Percentiles rank a stretch among this genome's conserved stretches.
Conservation (phyloP, 371 early-diverging fungal genomes). For the Rhizopus delemar region DNA sequence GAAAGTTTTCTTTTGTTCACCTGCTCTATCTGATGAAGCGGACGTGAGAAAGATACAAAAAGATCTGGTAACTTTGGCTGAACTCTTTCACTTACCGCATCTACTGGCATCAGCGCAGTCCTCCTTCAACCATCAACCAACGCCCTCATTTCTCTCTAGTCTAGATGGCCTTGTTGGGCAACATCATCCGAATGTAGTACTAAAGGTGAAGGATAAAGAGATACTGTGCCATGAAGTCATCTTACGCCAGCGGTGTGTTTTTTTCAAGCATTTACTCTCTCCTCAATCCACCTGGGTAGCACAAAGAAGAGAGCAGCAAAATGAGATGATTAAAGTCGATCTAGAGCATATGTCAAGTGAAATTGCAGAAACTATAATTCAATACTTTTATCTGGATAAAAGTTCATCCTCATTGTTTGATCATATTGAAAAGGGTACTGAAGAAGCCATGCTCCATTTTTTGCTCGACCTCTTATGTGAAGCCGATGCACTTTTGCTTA, state of each 20-base stretch:
- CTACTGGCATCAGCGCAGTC: constrained; percentile 30
- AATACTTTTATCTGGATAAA: constrained; percentile 56
- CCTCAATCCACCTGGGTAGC: constrained; percentile 57
- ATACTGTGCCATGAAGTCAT: constrained; percentile 58
- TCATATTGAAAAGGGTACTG: constrained; percentile 35
- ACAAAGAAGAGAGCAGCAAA: constrained; percentile 26
- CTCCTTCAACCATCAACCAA: constrained; percentile 30
- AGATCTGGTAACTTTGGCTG: constrained; percentile 33
- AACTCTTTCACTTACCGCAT: constrained; percentile 28
- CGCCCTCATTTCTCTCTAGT: constrained; percentile 10
- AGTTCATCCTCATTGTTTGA: constrained; percentile 45
- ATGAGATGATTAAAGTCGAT: constrained; percentile 35
- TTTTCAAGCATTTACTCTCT: constrained; percentile 62
- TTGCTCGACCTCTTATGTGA: constrained; percentile 58
- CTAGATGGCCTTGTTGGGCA: not conserved
- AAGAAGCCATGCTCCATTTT: constrained; percentile 53
- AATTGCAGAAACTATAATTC: constrained; percentile 49
- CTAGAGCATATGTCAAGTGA: constrained; percentile 52
- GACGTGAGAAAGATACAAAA: constrained; percentile 26
- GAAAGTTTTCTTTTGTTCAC: constrained; percentile 26
- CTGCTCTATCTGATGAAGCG: constrained; percentile 15
- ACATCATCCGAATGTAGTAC: constrained; percentile 36
- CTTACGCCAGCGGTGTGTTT: constrained; percentile 63
- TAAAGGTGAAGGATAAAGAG: constrained; percentile 36
- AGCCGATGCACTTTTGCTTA: constrained; percentile 67